Evolutionary conservation across 2,329 filamentous ascomycete genomes (phyloP), one percentile per base, ranked within the genome.

Genomic region (Fusarium poae): DNA sequence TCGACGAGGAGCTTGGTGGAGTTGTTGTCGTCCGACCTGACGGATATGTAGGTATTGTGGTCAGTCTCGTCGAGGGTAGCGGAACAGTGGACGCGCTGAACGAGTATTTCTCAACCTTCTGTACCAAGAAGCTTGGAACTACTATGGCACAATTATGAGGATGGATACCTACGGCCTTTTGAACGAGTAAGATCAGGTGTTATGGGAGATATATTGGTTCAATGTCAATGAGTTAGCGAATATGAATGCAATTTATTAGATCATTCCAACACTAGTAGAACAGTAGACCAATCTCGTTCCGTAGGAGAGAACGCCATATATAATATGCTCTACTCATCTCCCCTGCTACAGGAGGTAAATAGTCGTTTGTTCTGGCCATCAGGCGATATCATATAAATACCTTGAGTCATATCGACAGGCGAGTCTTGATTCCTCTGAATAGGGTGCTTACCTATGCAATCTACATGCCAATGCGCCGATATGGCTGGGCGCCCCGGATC

Each of bases 11-110:
- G 65, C 85, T 82, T 65, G 93, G 93, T 13, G 93, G 91, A 58
- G 87, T 97, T 3, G 90, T 97, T 3, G 91, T 97, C 12, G 92
- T 97, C 10, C 83, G 94, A 44, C 94, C 94, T 0, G 94, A 97
- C 78, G 93, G 93, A 10, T 96, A 97, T 77, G 91, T 97, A 29
- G 92, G 91, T 23, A 86, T 92, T 65, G 91, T 94, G 6, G 87
- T 92, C 13, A 85, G 85, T 72, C 81, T 97, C 23, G 89, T 87
- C 3, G 91, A 95, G 78, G 94, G 94, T 1, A 88, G 81, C 59
- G 92, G 89, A 18, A 97, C 94, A 0, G 89, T 92, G 1, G 92
- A 97, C 73, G 92, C 90, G 18, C 81, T 97, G 72, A 92, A 97
- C 75, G 84, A 86, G 67, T 97, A 97, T 77, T 97, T 97, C 79